These are phyloP conservation scores for Colletotrichum viniferum DNA, from an alignment of 2,329 filamentous ascomycete species.

Conservation along the genomic window DNA sequence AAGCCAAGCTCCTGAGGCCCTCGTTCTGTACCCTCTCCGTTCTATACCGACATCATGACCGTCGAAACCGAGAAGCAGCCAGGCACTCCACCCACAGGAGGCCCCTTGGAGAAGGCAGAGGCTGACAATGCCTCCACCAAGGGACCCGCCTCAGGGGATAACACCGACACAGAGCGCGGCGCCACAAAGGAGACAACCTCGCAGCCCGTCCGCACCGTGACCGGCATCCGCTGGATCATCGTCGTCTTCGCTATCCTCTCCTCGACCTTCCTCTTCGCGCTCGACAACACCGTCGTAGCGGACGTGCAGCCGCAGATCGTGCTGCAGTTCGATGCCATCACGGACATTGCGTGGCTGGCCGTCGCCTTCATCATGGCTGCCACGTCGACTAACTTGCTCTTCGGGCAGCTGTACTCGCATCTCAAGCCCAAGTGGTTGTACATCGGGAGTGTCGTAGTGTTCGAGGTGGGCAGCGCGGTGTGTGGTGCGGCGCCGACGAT, in stretches of 20 bases:
- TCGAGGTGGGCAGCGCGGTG: slow-evolving; percentile 41
- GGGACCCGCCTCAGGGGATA: not conserved
- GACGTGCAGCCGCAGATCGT: slow-evolving; percentile 46
- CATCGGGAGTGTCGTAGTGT: slow-evolving; percentile 33
- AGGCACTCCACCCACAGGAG: not conserved
- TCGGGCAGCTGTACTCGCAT: slow-evolving; percentile 31
- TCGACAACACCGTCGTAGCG: slow-evolving; percentile 50
- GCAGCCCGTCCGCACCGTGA: not conserved
- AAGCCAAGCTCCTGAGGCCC: not conserved
- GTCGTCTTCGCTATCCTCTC: slow-evolving; percentile 22
- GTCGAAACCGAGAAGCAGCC: not conserved
- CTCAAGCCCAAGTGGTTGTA: slow-evolving; percentile 37
- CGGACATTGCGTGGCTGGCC: slow-evolving; percentile 43
- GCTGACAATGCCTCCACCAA: not conserved
- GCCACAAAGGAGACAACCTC: not conserved
- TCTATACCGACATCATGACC: not conserved
- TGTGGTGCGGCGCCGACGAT: slow-evolving; percentile 45
- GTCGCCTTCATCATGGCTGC: slow-evolving; percentile 30
- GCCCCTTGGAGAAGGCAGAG: not conserved
- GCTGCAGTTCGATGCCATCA: slow-evolving; percentile 34
- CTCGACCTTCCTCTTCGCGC: slow-evolving; percentile 37
- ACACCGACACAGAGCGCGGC: slow-evolving; percentile 3
- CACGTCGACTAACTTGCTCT: slow-evolving; percentile 1
- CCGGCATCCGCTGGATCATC: slow-evolving; percentile 20
- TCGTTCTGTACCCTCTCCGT: rapidly evolving